A percentile compares a stretch with the other conserved stretches of the same genome.
Evolutionary conservation across 2,329 filamentous ascomycete genomes (phyloP).

Genomic region (Fusarium coffeatum): DNA sequence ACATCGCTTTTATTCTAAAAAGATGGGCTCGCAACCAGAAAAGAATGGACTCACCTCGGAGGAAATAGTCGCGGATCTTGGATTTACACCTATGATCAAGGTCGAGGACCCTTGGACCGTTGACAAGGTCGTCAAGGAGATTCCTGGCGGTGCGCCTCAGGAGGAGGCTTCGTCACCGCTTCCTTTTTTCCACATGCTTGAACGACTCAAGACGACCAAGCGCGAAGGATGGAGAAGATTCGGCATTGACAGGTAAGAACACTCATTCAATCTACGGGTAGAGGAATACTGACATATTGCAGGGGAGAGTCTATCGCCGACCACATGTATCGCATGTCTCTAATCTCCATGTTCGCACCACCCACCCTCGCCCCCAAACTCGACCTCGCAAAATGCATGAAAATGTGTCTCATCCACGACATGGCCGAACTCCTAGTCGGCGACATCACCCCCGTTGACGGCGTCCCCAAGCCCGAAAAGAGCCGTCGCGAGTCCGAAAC

Average conservation of each 20-base stretch:
- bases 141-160: conserved; percentile 66
- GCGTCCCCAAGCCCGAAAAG: conserved; percentile 88
- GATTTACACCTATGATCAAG: conserved; percentile 53
- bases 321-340: conserved; percentile 99
- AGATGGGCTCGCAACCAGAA: conserved; percentile 49
- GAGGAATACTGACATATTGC: conserved; percentile 2
- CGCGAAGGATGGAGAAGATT: conserved; percentile 96
- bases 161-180: conserved; percentile 78
- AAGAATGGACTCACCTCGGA: conserved; percentile 30
- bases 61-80: conserved; percentile 45
- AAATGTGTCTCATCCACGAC: conserved; percentile 96
- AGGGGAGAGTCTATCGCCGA: conserved; percentile 93
- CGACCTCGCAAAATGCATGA: conserved; percentile 85
- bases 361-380: conserved; percentile 75
- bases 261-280: fast-evolving
- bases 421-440: conserved; percentile 97
- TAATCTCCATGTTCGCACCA: conserved; percentile 93
- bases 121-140: conserved; percentile 71
- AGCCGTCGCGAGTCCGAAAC: conserved; percentile 84
- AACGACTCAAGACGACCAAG: conserved; percentile 94
- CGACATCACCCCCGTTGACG: conserved; percentile 95
- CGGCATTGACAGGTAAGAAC: conserved; percentile 69
- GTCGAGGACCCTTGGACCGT: conserved; percentile 65
- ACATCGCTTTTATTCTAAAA: conserved; percentile 16
- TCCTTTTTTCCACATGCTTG: conserved; percentile 93